Base-by-base conservation (phyloP, 768 basidiomycete genomes). In the Cystobasidium ongulense region DNA sequence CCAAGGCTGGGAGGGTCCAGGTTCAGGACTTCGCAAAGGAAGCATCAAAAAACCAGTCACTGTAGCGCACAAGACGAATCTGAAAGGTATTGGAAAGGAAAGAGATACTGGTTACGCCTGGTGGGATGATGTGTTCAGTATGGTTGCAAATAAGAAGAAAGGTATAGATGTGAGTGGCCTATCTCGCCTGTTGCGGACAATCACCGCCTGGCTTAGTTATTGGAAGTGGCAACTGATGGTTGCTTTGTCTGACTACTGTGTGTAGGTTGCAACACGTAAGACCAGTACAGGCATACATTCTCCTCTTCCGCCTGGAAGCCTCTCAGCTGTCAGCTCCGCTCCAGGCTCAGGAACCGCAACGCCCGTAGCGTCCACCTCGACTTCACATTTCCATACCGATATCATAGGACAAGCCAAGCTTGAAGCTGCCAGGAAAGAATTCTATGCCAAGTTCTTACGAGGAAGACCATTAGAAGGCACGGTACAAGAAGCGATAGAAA, bases 261-360 rank as follows among this genome's bases (percentile, higher is more conserved):
- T 29, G 4, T 59, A 35, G 25, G 57, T 59, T 29, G 57, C 25
- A 25, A 73, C 36, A 21, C 73, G 63, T 31, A 33, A 63, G n/a
- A 78, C 78, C 11, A 65, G 70, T 2, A 78, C 78, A 10, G 78
- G 78, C 52, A 78, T 78, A 66, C 63, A 77, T 61, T 76, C 75
- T 4, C 75, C 73, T 43, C 64, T 73, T 3, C 75, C 78, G 0
- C 75, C 76, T 0, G 71, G 73, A 0, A 50, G 57, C 33, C 25
- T 59, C 4, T 72, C 36, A 38, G 25, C 10, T 65, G 21, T 35
- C 64, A 71, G n/a, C 68, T 74, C 74, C 63, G 70, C 5, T 21
- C 63, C 15, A 8, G 27, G 17, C 29, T 53, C 65, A 33, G 61
- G 67, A 27, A 23, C 74, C 15, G 33, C 31, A 8, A 46, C 57